Conservation (phyloP, 164 flowering plant genomes). For the Amborella trichopoda region DNA sequence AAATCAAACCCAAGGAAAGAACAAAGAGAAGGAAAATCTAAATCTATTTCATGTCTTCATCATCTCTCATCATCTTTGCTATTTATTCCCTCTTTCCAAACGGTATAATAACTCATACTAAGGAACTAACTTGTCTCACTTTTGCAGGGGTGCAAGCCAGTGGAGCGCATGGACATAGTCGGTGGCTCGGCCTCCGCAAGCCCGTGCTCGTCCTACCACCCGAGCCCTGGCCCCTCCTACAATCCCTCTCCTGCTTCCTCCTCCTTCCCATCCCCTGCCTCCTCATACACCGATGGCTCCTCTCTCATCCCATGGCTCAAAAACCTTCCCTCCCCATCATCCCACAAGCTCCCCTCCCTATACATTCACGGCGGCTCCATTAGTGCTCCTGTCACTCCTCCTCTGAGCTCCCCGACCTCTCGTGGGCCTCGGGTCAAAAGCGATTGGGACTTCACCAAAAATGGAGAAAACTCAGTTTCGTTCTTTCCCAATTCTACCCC, state of each 20-base stretch:
- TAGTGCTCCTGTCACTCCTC: conserved; percentile 96
- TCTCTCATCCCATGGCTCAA: conserved; percentile 96
- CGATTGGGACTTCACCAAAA: conserved; percentile 45
- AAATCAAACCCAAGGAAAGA: neutral
- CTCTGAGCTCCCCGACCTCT: conserved; percentile 75
- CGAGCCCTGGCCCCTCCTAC: conserved; percentile 64
- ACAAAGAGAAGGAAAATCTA: no score
- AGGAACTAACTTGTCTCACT: neutral
- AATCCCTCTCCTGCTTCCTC: conserved; percentile 68
- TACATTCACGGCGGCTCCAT: conserved; percentile 68
- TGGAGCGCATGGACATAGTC: conserved; percentile 45
- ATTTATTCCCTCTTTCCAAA: neutral
- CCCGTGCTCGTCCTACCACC: conserved; percentile 71
- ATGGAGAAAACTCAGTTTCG: neutral
- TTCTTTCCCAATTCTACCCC: conserved; percentile 72
- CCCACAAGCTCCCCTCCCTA: conserved; percentile 51
- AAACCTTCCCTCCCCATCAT: conserved; percentile 46
- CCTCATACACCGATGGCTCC: conserved; percentile 38
- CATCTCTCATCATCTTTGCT: no score
- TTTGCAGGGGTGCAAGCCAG: conserved; percentile 71
- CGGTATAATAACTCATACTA: neutral
- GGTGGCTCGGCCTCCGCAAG: conserved; percentile 63
- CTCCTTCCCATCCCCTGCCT: conserved; percentile 60
- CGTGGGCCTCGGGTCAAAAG: conserved; percentile 51
- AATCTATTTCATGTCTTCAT: no score